Percentiles rank a stretch among this genome's conserved stretches.
Evolutionary conservation across 345 rosid genomes (phyloP).

Genomic region (Sisymbrium altissimum): DNA sequence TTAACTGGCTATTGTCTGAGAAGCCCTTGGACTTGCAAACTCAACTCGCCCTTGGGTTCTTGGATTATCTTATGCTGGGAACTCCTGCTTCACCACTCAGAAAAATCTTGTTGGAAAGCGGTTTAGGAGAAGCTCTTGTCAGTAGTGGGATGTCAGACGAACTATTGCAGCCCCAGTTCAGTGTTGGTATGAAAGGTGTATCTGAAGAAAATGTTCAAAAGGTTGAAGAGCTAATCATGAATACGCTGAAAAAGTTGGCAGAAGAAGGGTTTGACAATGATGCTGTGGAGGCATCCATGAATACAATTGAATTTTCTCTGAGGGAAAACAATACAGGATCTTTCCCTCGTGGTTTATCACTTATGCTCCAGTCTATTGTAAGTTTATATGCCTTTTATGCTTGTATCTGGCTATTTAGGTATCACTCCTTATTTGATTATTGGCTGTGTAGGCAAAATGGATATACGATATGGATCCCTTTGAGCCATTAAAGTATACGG

Average conservation of each 20-base stretch:
- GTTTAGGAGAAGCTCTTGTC: conserved; percentile 90
- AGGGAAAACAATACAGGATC: conserved; percentile 97
- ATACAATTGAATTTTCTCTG: conserved; percentile 94
- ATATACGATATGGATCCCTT: conserved; percentile 98
- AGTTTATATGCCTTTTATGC: conserved; percentile 17
- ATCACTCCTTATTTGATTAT: conserved; percentile 20
- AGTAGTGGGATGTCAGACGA: conserved; percentile 93
- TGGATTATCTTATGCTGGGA: conserved; percentile 95
- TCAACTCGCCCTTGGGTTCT: conserved; percentile 80
- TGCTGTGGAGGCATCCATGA: conserved; percentile 98
- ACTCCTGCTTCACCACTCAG: conserved; percentile 95
- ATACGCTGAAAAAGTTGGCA: conserved; percentile 63
- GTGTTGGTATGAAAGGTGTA: conserved; percentile 90
- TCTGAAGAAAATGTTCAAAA: conserved; percentile 65
- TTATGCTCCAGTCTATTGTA: conserved; percentile 93
- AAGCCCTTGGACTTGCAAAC: conserved; percentile 84
- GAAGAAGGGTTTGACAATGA: conserved; percentile 88
- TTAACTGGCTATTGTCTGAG: conserved; percentile 90
- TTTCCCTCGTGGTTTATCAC: conserved; percentile 94
- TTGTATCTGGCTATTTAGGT: not conserved
- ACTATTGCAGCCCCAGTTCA: conserved; percentile 92
- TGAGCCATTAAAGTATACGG: conserved; percentile 86
- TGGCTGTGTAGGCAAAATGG: conserved; percentile 76
- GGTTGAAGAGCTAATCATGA: conserved; percentile 75
- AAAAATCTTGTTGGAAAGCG: conserved; percentile 89